These are phyloP conservation scores for Gracilaria domingensis DNA, from an alignment of 23 red algal species.

Conservation along the genomic window DNA sequence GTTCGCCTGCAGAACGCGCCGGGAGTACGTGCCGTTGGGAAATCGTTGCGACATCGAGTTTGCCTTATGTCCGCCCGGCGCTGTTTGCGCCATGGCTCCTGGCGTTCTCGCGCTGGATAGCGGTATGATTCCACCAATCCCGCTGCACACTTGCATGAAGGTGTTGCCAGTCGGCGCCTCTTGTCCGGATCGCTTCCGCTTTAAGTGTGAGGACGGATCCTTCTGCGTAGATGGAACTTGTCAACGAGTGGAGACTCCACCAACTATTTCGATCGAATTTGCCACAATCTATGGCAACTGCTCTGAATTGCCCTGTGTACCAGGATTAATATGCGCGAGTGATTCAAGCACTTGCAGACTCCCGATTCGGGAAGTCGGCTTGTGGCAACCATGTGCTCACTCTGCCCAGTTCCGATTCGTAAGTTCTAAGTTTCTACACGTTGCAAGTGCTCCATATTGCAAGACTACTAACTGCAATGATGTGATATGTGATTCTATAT, in stretches of 20 bases:
- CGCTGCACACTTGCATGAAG: slow-evolving; percentile 19
- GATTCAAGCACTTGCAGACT: not conserved
- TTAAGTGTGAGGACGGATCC: not conserved
- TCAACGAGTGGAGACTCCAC: not conserved
- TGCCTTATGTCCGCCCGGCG: not conserved
- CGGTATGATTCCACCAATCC: not conserved
- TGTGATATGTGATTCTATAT: not conserved
- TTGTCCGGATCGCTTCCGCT: slow-evolving; percentile 2
- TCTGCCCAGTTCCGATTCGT: not conserved
- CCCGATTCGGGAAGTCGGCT: not conserved
- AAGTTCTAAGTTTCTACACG: not conserved
- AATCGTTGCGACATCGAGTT: not conserved
- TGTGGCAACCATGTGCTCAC: not conserved
- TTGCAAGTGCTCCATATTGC: no score
- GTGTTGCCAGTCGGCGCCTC: not conserved
- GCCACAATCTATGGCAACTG: not conserved
- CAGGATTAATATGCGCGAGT: not conserved
- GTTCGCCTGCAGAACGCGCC: not conserved
- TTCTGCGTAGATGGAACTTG: slow-evolving; percentile 19
- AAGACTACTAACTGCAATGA: not conserved
- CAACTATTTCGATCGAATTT: not conserved
- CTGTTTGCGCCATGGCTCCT: not conserved
- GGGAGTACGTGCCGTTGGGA: not conserved
- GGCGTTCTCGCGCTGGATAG: not conserved
- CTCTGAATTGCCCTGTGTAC: not conserved